phyloP scores from a whole-genome alignment of 2,329 filamentous ascomycete genomes.

The Colletotrichum siamense region DNA sequence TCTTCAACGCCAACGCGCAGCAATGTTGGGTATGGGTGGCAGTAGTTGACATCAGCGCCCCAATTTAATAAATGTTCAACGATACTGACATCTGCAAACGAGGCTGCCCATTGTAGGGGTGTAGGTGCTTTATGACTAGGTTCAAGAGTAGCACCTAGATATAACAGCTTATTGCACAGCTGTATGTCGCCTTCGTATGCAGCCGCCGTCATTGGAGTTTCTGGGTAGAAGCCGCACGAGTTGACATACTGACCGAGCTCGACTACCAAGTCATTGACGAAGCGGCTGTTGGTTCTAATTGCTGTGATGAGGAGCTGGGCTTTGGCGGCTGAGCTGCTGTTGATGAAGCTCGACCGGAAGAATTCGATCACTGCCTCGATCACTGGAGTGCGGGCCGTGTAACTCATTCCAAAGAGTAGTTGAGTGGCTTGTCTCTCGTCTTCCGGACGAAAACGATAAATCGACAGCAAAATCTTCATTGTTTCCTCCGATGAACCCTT shows the following conservation, averaged over 20 bases:
- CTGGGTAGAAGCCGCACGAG: accelerated
- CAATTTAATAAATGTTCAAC: too few relatives aligned
- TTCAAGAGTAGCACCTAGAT: background rate
- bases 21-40: background rate
- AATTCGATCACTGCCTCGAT: background rate
- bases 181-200: accelerated
- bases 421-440: accelerated
- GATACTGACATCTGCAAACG: too few relatives aligned
- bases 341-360: accelerated
- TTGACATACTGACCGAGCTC: background rate
- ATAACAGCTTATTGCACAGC: background rate
- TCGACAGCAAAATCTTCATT: background rate
- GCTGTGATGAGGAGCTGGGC: background rate
- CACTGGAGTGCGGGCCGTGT: accelerated
- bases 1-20: background rate
- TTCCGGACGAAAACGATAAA: background rate
- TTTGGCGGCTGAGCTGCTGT: accelerated
- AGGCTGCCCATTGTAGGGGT: background rate
- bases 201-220: background rate
- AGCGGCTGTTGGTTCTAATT: background rate
- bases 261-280: background rate
- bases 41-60: too few relatives aligned
- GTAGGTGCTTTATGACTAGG: background rate
- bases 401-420: accelerated
- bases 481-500: background rate